phyloP scores from a whole-genome alignment of 2,329 filamentous ascomycete genomes.

The Colletotrichum tropicicola region DNA sequence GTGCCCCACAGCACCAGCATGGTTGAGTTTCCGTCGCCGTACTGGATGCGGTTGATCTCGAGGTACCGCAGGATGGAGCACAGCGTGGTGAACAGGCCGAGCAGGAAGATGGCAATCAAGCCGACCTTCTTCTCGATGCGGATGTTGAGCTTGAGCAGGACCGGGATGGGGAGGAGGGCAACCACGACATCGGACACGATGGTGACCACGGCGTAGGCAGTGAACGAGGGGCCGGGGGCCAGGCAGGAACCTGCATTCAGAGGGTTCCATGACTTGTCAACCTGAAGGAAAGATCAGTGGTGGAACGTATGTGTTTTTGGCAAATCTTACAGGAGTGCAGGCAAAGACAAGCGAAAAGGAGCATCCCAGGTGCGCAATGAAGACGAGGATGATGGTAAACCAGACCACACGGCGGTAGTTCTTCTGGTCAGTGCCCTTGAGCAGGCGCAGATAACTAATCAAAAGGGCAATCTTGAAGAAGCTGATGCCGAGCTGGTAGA shows the following conservation, averaged over 20 bases:
- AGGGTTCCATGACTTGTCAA: slow-evolving; percentile 56
- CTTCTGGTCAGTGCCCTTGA: slow-evolving; percentile 56
- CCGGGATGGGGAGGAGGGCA: slow-evolving; percentile 58
- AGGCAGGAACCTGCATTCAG: slow-evolving; percentile 51
- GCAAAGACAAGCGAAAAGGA: slow-evolving; percentile 58
- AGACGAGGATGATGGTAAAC: slow-evolving; percentile 50
- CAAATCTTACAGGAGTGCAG: slow-evolving; percentile 53
- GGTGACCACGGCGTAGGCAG: slow-evolving; percentile 59
- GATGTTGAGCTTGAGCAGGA: slow-evolving; percentile 58
- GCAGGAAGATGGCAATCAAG: slow-evolving; percentile 59
- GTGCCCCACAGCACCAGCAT: slow-evolving; percentile 65
- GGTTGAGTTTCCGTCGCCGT: slow-evolving; percentile 62
- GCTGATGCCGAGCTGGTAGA: slow-evolving; percentile 64
- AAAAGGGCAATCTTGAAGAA: slow-evolving; percentile 65
- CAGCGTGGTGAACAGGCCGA: slow-evolving; percentile 63
- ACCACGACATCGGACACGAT: slow-evolving; percentile 61
- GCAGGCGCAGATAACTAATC: slow-evolving; percentile 60
- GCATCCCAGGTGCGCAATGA: slow-evolving; percentile 57
- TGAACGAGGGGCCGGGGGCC: slow-evolving; percentile 56
- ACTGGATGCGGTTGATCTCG: slow-evolving; percentile 59
- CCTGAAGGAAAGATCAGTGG: slow-evolving; percentile 32
- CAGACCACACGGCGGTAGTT: slow-evolving; percentile 55
- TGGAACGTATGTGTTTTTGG: neutral
- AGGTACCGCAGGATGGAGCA: slow-evolving; percentile 62
- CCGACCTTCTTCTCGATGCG: slow-evolving; percentile 57